These are phyloP conservation scores for Trametes pubescens DNA, from an alignment of 1,284 basidiomycete genomes.

Conservation along the genomic window DNA sequence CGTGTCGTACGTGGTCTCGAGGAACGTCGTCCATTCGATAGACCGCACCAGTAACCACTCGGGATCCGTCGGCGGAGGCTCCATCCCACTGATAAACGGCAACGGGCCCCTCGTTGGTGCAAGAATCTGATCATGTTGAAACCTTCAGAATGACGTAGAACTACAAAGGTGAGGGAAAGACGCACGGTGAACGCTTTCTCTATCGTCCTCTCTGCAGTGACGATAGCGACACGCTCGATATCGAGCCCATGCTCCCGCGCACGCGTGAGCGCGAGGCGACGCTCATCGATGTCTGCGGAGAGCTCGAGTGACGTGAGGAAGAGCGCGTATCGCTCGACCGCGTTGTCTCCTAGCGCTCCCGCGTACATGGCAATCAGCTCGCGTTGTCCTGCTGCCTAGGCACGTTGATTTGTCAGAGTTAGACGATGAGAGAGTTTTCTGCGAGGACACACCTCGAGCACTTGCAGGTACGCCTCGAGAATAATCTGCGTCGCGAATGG, in stretches of 20 bases:
- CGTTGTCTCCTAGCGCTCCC: conserved; percentile 89
- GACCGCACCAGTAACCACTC: conserved; percentile 84
- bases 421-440: neutral
- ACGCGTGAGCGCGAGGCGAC: conserved; percentile 77
- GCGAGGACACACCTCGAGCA: conserved; percentile 72
- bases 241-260: conserved; percentile 89
- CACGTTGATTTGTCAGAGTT: neutral
- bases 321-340: conserved; percentile 91
- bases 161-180: conserved; percentile 12
- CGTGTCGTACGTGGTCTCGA: conserved; percentile 74
- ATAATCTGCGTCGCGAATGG: conserved; percentile 82
- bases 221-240: conserved; percentile 81
- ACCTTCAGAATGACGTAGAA: neutral
- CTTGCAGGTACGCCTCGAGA: conserved; percentile 88
- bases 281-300: conserved; percentile 70
- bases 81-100: conserved; percentile 63
- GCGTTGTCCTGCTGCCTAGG: conserved; percentile 78
- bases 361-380: conserved; percentile 95
- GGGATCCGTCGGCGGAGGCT: conserved; percentile 57
- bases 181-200: conserved; percentile 76
- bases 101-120: conserved; percentile 65
- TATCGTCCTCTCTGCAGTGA: conserved; percentile 83
- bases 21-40: conserved; percentile 94
- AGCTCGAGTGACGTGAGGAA: conserved; percentile 89
- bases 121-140: conserved; percentile 51